Evolutionary conservation across 176 grass and related monocot genomes (phyloP), one percentile per base, ranked within the genome.

Genomic region (Cenchrus purpureus): DNA sequence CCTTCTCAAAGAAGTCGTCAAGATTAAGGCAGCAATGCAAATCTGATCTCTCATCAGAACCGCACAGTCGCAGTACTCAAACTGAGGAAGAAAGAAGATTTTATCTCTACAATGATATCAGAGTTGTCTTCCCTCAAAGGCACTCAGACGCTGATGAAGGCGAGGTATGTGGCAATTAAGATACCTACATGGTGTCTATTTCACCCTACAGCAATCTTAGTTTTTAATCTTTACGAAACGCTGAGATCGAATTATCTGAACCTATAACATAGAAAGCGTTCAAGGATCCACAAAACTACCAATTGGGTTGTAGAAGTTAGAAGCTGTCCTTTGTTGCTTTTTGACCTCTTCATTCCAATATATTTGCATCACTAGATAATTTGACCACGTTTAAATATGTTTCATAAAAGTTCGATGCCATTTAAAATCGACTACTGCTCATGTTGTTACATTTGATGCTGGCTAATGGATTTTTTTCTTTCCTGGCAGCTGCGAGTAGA

Each of bases 71-170:
- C 25, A 48, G 19, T 65, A 40, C 56, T 15, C 61, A 65, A 25
- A 70, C 34, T 2, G 62, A 91, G 69, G 87, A 78, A 65, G 90
- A 92, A 53, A 94, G 91, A 66, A 87, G 90, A 63, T 99, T 89
- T 82, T 99, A 94, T 85, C 66, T 99, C 54, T 99, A 99, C 82
- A 99, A 94, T 84, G 97, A 99, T 90, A 78, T 99, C 75, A 89
- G 93, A 81, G 97, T 94, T 72, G 97, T 99, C 76, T 99, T 99
- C 59, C 97, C 97, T 50, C 97, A 99, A 58, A 89, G 97, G 43
- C 97, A 99, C 58, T 92, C 97, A 44, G 97, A 99, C 79, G 79
- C 91, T 73, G 93, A 99, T 6, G 97, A 99, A 87, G 97, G 97
- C 81, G 64, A 94, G 93, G 97, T 99, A 91, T 86, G 80, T 83